phyloP scores from a whole-genome alignment of 352 stramenopile genomes.

The Phytophthora tentaculata region DNA sequence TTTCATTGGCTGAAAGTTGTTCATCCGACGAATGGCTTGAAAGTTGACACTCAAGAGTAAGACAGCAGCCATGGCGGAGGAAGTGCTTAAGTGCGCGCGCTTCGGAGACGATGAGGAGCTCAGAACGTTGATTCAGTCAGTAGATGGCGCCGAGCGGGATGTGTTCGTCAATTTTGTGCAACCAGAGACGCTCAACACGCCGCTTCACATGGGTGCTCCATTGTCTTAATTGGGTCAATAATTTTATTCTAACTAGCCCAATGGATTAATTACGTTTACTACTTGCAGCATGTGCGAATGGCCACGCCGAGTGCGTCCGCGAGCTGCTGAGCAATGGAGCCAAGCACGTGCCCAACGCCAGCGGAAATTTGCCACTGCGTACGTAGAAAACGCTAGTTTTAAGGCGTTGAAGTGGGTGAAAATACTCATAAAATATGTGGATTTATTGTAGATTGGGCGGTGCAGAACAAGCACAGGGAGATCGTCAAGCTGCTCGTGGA shows the following conservation, averaged over 20 bases:
- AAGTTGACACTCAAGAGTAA: too few relatives aligned
- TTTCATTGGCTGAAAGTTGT: slow-evolving; percentile 11
- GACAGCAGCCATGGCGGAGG: slow-evolving; percentile 62
- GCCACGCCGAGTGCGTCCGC: slow-evolving; percentile 66
- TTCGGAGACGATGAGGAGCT: slow-evolving; percentile 76
- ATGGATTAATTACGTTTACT: slow-evolving; percentile 8
- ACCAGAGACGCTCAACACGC: slow-evolving; percentile 77
- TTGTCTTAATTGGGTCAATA: not conserved
- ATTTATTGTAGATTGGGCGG: slow-evolving; percentile 73
- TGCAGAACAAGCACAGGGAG: slow-evolving; percentile 88
- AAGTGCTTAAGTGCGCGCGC: slow-evolving; percentile 72
- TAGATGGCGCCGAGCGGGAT: slow-evolving; percentile 23
- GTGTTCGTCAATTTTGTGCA: slow-evolving; percentile 78
- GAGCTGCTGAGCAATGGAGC: slow-evolving; percentile 63
- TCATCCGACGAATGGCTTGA: slow-evolving; percentile 19
- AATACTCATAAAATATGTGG: slow-evolving; percentile 7
- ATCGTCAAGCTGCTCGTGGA: slow-evolving; percentile 80
- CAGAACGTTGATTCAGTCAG: slow-evolving; percentile 43
- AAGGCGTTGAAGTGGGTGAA: not conserved
- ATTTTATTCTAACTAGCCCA: slow-evolving; percentile 4
- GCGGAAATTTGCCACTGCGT: slow-evolving; percentile 82
- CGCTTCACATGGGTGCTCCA: slow-evolving; percentile 82
- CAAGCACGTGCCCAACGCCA: slow-evolving; percentile 71
- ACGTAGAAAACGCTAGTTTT: slow-evolving; percentile 13
- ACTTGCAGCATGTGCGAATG: slow-evolving; percentile 76